Percentiles rank a stretch among this genome's conserved stretches.
Conservation (phyloP, 2,329 filamentous ascomycete genomes). For the Nakataea oryzae region DNA sequence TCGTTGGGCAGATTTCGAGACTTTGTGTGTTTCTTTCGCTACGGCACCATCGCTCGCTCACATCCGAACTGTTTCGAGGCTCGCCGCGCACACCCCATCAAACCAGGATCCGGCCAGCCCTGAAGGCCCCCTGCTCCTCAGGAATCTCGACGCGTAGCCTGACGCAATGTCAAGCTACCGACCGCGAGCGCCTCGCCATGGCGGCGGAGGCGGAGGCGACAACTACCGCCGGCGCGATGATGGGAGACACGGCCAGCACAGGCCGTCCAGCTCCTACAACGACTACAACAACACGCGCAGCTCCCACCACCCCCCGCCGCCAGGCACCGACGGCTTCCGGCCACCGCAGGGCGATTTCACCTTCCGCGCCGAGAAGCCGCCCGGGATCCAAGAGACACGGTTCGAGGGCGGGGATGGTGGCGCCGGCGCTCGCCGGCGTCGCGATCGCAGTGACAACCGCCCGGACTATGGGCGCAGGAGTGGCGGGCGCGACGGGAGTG, state of each 20-base stretch:
- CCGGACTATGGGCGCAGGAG: neutral
- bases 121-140: neutral
- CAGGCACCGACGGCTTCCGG: slow-evolving; percentile 3
- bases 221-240: neutral
- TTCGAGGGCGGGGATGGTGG: neutral
- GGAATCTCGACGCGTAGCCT: neutral
- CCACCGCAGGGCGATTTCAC: slow-evolving; percentile 42
- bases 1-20: neutral
- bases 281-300: neutral
- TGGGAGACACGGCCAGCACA: slow-evolving; percentile 1
- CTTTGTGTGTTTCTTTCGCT: neutral
- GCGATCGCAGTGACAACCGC: slow-evolving; percentile 2
- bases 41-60: neutral
- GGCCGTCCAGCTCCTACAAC: neutral
- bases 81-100: neutral
- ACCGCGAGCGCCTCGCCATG: neutral
- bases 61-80: neutral
- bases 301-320: slow-evolving; percentile 3
- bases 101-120: neutral
- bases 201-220: neutral
- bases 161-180: neutral
- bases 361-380: slow-evolving; percentile 41
- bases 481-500: neutral
- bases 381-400: slow-evolving; percentile 29
- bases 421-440: neutral